A percentile compares a stretch with the other conserved stretches of the same genome.
These are phyloP conservation scores for Penicillium hesseltinei DNA, from an alignment of 2,329 filamentous ascomycete species.

Conservation along the genomic window DNA sequence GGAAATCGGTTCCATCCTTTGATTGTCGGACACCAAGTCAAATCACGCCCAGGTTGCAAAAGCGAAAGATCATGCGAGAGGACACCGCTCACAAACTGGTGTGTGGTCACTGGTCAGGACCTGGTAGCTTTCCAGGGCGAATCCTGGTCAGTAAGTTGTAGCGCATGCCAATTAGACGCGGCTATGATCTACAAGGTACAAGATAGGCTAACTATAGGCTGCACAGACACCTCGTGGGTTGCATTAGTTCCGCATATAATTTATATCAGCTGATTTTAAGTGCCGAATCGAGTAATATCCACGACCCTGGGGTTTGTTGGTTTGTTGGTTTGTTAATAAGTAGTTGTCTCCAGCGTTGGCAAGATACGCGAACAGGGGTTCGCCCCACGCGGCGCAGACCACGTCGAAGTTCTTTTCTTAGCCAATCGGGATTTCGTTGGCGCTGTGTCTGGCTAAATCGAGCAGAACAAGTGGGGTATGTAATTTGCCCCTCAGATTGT, in stretches of 20 bases:
- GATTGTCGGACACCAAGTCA: neutral
- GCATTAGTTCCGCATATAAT: constrained; percentile 24
- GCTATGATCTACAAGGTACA: neutral
- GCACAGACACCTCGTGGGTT: constrained; percentile 7
- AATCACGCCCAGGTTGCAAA: neutral
- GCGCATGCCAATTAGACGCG: constrained; percentile 8
- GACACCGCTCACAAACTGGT: neutral
- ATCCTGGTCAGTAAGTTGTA: neutral
- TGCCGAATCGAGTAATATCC: constrained; percentile 3
- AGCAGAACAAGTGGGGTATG: neutral
- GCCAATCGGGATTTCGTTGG: neutral
- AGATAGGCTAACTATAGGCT: constrained; percentile 14
- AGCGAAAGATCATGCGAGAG: neutral
- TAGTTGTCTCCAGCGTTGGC: neutral
- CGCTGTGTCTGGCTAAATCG: neutral
- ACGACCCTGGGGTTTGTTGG: neutral
- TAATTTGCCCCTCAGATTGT: neutral
- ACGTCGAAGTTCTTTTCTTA: neutral
- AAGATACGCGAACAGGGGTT: neutral
- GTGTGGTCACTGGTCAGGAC: neutral
- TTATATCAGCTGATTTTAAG: constrained; percentile 23
- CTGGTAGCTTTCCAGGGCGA: neutral
- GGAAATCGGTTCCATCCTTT: neutral
- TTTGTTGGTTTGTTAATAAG: neutral
- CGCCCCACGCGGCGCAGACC: neutral